phyloP scores from a whole-genome alignment of 495 filamentous ascomycete genomes.

The Trichoderma erinaceum region DNA sequence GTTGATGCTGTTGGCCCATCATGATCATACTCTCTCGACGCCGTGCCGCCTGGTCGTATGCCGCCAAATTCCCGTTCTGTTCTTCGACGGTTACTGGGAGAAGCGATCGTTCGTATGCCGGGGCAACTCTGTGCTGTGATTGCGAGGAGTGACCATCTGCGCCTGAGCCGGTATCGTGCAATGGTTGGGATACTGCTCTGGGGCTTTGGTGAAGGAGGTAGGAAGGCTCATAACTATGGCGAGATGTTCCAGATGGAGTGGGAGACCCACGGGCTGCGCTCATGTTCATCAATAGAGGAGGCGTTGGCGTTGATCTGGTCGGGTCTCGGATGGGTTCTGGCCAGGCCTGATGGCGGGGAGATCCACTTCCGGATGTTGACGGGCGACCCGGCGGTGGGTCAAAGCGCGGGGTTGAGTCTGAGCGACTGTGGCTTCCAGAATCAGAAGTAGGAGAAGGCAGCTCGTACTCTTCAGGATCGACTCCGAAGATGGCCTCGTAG shows the following conservation, averaged over 20 bases:
- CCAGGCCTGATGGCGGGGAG: constrained; percentile 11
- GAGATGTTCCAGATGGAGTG: background rate
- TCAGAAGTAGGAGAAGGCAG: constrained; percentile 32
- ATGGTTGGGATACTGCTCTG: background rate
- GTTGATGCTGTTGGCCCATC: constrained; percentile 34
- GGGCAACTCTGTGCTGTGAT: constrained; percentile 18
- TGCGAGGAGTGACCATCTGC: background rate
- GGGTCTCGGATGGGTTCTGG: constrained; percentile 6
- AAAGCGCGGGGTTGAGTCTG: constrained; percentile 20
- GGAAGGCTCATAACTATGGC: constrained; percentile 8
- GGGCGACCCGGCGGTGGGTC: constrained; percentile 13
- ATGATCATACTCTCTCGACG: constrained; percentile 44
- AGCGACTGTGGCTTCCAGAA: constrained; percentile 5
- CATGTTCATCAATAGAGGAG: constrained; percentile 13
- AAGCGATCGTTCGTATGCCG: constrained; percentile 37
- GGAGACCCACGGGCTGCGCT: constrained; percentile 11
- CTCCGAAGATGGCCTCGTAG: constrained; percentile 77
- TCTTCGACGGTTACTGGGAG: constrained; percentile 29
- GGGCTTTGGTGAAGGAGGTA: constrained; percentile 11
- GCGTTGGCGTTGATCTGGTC: constrained; percentile 13
- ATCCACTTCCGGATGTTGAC: constrained; percentile 12
- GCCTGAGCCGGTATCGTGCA: background rate
- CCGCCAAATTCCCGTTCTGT: constrained; percentile 30
- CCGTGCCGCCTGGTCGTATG: constrained; percentile 34
- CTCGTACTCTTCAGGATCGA: constrained; percentile 54